These are phyloP conservation scores for Penicillium taxi DNA, from an alignment of 495 filamentous ascomycete genomes.

Conservation along the genomic window DNA sequence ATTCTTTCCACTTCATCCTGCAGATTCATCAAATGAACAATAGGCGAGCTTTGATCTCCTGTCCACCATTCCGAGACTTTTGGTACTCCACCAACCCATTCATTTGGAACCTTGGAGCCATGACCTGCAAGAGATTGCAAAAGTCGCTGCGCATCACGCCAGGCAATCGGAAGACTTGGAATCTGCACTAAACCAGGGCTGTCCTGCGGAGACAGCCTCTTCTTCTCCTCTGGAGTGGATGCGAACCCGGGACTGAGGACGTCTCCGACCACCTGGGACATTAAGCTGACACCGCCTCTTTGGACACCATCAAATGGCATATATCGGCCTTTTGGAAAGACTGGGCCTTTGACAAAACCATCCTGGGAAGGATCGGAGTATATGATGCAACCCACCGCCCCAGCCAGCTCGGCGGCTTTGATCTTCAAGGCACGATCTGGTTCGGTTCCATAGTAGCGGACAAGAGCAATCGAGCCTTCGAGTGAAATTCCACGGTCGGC, in stretches of 20 bases:
- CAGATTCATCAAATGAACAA: slow-evolving; percentile 76
- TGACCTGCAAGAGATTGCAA: slow-evolving; percentile 69
- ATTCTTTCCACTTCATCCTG: slow-evolving; percentile 78
- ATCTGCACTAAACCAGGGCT: slow-evolving; percentile 70
- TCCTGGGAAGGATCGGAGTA: slow-evolving; percentile 85
- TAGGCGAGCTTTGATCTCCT: slow-evolving; percentile 65
- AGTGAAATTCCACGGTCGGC: slow-evolving; percentile 62
- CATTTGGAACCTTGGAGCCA: slow-evolving; percentile 59
- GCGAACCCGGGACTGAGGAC: slow-evolving; percentile 82
- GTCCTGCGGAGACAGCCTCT: slow-evolving; percentile 55
- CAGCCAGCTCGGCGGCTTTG: slow-evolving; percentile 78
- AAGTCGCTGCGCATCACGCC: slow-evolving; percentile 77
- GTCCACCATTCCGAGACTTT: slow-evolving; percentile 74
- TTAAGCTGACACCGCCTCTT: slow-evolving; percentile 72
- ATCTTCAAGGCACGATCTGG: slow-evolving; percentile 69
- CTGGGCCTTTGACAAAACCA: slow-evolving; percentile 59
- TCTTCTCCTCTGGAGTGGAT: slow-evolving; percentile 58
- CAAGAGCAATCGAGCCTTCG: slow-evolving; percentile 73
- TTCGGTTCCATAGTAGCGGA: slow-evolving; percentile 72
- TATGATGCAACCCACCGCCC: slow-evolving; percentile 79
- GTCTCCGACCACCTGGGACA: slow-evolving; percentile 76
- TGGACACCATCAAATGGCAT: slow-evolving; percentile 77
- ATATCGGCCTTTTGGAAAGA: slow-evolving; percentile 65
- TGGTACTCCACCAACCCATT: slow-evolving; percentile 70
- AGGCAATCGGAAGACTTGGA: slow-evolving; percentile 80